A percentile compares a stretch with the other conserved stretches of the same genome.
Conservation (phyloP, 805 yeast species). For the Ogataea nakhonphanomensis region DNA sequence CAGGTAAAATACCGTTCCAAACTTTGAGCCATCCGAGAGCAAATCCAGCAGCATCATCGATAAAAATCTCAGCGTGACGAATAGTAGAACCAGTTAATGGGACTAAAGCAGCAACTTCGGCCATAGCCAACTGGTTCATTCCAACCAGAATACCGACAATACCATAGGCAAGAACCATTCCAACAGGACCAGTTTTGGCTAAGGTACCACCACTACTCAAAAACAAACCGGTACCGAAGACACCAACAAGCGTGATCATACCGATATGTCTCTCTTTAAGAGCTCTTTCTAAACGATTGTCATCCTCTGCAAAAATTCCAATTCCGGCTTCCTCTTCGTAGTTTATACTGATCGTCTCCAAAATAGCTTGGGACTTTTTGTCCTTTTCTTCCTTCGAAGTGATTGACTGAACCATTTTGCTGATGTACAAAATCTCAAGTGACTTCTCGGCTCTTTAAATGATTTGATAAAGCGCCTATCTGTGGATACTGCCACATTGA, state of each 20-base stretch:
- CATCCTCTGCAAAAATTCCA: conserved; percentile 11
- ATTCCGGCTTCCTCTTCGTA: background rate
- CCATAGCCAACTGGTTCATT: conserved; percentile 46
- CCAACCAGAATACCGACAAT: conserved; percentile 56
- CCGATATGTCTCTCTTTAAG: conserved; percentile 50
- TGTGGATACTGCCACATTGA: too few relatives aligned
- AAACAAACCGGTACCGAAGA: conserved; percentile 64
- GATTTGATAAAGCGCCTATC: too few relatives aligned
- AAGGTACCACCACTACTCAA: conserved; percentile 47
- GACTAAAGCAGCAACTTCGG: conserved; percentile 58
- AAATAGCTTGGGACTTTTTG: background rate
- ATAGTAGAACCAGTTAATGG: conserved; percentile 59
- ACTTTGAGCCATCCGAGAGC: conserved; percentile 46
- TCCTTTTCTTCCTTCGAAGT: background rate
- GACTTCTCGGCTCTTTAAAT: too few relatives aligned
- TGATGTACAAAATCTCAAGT: too few relatives aligned
- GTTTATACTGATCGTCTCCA: conserved; percentile 1
- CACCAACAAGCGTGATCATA: conserved; percentile 70
- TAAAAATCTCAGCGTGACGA: conserved; percentile 16
- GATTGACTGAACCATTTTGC: background rate
- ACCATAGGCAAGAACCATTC: conserved; percentile 55
- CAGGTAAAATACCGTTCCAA: conserved; percentile 47
- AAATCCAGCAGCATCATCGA: conserved; percentile 52
- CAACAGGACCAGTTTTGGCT: conserved; percentile 30
- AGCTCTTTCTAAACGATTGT: conserved; percentile 30